Evolutionary conservation across 768 basidiomycete species (phyloP), one percentile per base, ranked within the genome.

Genomic region (Mrakia frigida): DNA sequence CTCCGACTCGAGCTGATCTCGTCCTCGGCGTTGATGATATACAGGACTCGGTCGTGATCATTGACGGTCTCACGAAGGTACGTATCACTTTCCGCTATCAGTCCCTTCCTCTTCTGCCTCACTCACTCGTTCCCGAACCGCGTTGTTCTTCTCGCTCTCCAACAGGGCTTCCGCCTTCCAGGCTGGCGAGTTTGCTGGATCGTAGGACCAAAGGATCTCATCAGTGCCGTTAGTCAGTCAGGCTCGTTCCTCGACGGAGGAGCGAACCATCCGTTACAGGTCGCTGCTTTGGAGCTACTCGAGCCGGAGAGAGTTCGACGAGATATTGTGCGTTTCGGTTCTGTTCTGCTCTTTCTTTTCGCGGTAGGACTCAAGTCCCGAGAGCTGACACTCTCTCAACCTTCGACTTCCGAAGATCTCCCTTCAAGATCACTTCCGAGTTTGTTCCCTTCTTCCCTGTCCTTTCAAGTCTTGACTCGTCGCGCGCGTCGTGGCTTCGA

Each of bases 231-330:
- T 59, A 92, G 92, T n/a, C 95, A 98, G 81, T 91, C 91, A 33
- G 92, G 91, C 85, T 93, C 92, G 13, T 97, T 94, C 89, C 85
- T 98, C 74, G 95, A 98, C 80, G 95, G 95, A 25, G 95, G 95
- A 75, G 93, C 93, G 5, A 94, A 93, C 81, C 94, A 95, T 82
- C 92, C 93, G 13, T 86, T 96, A 80, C 95, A 98, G 82, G 87
- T 93, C 63, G 94, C 94, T 18, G 94, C 95, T 0, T 86, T 98
- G 77, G 88, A 91, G 5, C 87, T 98, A 52, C 86, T 98, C 41
- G 89, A 94, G 33, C 91, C 90, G 1, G 84, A 84, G 3, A 87
- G 87, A 74, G 92, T 92, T 28, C 83, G 85, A 53, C 79, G 85
- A 43, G 95, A 98, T 83, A 94, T 89, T 85, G 87, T 88, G 25